A percentile compares a stretch with the other conserved stretches of the same genome.
Evolutionary conservation across 129 eudicot species (phyloP).

Genomic region (Helianthus annuus): DNA sequence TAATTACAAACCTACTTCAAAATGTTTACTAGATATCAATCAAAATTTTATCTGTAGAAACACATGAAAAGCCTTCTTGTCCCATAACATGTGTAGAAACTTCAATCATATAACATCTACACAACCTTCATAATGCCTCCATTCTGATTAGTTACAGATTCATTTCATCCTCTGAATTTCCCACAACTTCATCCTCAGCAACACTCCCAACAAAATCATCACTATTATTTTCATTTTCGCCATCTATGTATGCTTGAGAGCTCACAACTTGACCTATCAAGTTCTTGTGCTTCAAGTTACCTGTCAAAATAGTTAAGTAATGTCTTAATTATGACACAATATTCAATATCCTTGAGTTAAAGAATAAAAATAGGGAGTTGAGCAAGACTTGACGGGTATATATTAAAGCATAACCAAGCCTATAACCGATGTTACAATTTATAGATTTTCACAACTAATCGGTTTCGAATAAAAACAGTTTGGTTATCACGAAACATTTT

Average conservation of each 20-base stretch:
- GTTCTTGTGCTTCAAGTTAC: slow-evolving; percentile 77
- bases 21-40: slow-evolving; percentile 1
- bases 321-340: background rate
- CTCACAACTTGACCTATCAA: slow-evolving; percentile 70
- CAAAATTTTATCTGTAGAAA: background rate
- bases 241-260: slow-evolving; percentile 68
- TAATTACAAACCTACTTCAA: background rate
- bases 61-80: background rate
- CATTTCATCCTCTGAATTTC: slow-evolving; percentile 36
- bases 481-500: background rate
- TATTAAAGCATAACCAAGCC: background rate
- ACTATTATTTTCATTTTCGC: slow-evolving; percentile 31
- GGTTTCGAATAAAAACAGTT: background rate
- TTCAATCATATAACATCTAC: too few relatives aligned
- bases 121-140: slow-evolving; percentile 2
- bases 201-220: slow-evolving; percentile 35
- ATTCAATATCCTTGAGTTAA: background rate
- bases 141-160: slow-evolving; percentile 9
- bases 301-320: slow-evolving; percentile 37
- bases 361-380: background rate
- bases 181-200: slow-evolving; percentile 29
- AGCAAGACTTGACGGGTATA: background rate
- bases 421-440: background rate
- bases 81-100: too few relatives aligned
- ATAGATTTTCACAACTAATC: background rate